Evolutionary conservation across 768 basidiomycete species (phyloP).

Genomic region (Butyriboletus loyo): DNA sequence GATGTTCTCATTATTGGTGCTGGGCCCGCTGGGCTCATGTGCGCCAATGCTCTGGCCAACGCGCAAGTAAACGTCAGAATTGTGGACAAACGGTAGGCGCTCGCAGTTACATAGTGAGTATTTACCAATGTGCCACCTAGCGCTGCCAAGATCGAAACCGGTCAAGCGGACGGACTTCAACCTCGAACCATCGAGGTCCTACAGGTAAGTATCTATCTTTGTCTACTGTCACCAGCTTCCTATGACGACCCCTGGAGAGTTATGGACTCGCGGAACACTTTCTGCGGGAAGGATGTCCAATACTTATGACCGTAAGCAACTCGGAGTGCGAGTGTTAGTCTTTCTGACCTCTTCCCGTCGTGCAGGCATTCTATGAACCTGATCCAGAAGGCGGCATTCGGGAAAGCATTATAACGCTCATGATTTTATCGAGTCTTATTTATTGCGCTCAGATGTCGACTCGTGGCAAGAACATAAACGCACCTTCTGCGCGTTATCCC

Average conservation of each 20-base stretch:
- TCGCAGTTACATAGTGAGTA: not conserved
- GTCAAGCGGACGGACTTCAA: slow-evolving; percentile 30
- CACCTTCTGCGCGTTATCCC: slow-evolving; percentile 61
- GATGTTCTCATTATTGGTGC: slow-evolving; percentile 43
- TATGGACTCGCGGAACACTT: slow-evolving; percentile 69
- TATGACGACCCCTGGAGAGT: slow-evolving; percentile 42
- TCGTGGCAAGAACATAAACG: slow-evolving; percentile 56
- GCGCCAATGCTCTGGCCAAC: slow-evolving; percentile 38
- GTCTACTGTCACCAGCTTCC: not conserved
- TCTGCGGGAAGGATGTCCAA: slow-evolving; percentile 56
- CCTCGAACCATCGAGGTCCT: slow-evolving; percentile 41
- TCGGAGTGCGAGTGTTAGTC: not conserved
- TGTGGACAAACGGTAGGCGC: slow-evolving; percentile 38
- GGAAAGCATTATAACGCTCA: slow-evolving; percentile 29
- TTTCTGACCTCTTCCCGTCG: not conserved
- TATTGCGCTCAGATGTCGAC: slow-evolving; percentile 48
- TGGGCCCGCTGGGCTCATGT: slow-evolving; percentile 43
- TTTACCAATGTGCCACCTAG: slow-evolving; percentile 7
- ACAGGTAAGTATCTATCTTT: slow-evolving; percentile 30
- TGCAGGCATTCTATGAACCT: slow-evolving; percentile 74
- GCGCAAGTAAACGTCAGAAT: slow-evolving; percentile 38
- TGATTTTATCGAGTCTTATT: not conserved
- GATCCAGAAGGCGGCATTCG: slow-evolving; percentile 57
- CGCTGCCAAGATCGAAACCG: slow-evolving; percentile 10
- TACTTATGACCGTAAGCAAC: slow-evolving; percentile 62